Conservation (phyloP, 2,329 filamentous ascomycete species). For the Talaromyces sp. region DNA sequence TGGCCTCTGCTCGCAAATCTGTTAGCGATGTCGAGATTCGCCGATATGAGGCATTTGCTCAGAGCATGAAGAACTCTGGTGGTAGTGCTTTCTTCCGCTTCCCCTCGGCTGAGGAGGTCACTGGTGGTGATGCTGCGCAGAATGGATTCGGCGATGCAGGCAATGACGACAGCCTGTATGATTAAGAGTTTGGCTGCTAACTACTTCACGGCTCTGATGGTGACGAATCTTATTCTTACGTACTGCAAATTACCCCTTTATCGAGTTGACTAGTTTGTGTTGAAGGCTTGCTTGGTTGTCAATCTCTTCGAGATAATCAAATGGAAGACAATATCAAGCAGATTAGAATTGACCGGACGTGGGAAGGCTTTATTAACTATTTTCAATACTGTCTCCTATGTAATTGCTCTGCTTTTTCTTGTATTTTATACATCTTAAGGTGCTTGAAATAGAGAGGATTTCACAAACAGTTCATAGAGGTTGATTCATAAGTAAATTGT, state of each 20-base stretch:
- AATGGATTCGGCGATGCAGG: slow-evolving; percentile 76
- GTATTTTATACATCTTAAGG: slow-evolving; percentile 13
- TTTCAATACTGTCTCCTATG: slow-evolving; percentile 8
- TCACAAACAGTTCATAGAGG: not conserved
- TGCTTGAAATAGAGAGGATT: slow-evolving; percentile 18
- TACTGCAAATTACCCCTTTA: slow-evolving; percentile 9
- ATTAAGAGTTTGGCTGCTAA: slow-evolving; percentile 58
- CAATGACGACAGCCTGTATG: slow-evolving; percentile 95
- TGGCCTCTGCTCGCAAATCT: slow-evolving; percentile 89
- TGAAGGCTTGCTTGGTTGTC: slow-evolving; percentile 8
- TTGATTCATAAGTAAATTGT: not conserved
- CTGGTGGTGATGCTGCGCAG: slow-evolving; percentile 45
- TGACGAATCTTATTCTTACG: slow-evolving; percentile 15
- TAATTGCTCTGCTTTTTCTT: slow-evolving; percentile 16
- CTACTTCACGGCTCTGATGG: slow-evolving; percentile 41
- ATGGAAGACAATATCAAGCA: slow-evolving; percentile 7
- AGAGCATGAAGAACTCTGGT: slow-evolving; percentile 98
- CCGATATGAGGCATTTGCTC: slow-evolving; percentile 95
- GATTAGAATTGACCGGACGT: slow-evolving; percentile 11
- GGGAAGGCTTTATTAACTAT: slow-evolving; percentile 7
- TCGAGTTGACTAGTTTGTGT: slow-evolving; percentile 3
- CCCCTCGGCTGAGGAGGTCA: slow-evolving; percentile 63
- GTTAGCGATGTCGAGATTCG: slow-evolving; percentile 97
- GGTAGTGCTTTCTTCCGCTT: slow-evolving; percentile 98
- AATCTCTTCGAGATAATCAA: not conserved